Base-by-base conservation (phyloP, 768 basidiomycete genomes). In the Xerocomellus dryophilus region DNA sequence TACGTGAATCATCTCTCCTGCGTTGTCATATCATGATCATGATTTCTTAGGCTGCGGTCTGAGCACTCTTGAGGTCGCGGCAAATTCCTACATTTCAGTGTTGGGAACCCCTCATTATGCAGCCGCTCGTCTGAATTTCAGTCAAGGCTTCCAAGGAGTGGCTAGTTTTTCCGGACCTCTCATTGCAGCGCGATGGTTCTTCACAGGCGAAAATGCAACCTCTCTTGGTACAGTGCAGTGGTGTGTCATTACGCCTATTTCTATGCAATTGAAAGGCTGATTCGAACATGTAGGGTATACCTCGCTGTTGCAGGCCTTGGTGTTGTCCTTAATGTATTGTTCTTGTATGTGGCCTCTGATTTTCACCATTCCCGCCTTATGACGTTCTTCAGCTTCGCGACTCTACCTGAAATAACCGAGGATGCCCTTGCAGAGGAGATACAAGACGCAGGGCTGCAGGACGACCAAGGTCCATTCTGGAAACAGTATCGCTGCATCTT, bases 21-120 rank as follows among this genome's bases (percentile, higher is more conserved):
- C 23, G 12, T 25, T 34, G 2, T 38, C 35, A 7, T 32, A 44
- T 23, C 21, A 48, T n/a, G 42, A 36, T 7, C 18, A 11, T 50
- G 34, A 4, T 29, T 11, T 42, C 14, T 15, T 41, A 81, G 82
- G 82, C 3, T 85, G 83, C 57, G 89, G 89, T 38, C 76, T 90
- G 7, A 75, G 81, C 10, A 79, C 81, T 29, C 73, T 87, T 41
- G 84, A 86, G 69, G 85, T 87, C 17, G 83, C 87, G 1, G 88
- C 88, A 40, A 90, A 90, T 71, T 86, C 86, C n/a, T 88, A 90
- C 70, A 85, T 89, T 57, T 71, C 86, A 17, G 83, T 88, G 34
- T 72, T 88, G 46, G 85, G 85, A 41, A 74, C 80, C 4, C 83
- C 83, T 25, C 82, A 82, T 61, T 84, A 84, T 66, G 87, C 87